These are phyloP conservation scores for Thymus mandschuricus DNA, from an alignment of 257 asterid genomes.

Conservation along the genomic window DNA sequence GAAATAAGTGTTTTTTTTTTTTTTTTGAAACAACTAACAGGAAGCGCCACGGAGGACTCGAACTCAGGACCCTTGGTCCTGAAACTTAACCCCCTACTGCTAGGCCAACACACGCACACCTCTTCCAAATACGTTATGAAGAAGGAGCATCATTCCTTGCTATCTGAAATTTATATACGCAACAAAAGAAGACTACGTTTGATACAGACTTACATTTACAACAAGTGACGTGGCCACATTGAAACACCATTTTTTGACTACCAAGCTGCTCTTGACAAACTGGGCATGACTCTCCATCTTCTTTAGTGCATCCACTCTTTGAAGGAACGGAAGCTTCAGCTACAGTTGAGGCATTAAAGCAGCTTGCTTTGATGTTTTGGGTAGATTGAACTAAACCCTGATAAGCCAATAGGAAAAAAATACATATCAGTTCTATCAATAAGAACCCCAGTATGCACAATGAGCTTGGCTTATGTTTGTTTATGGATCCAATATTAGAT, in stretches of 20 bases:
- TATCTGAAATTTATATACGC: constrained; percentile 2
- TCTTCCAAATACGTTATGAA: background rate
- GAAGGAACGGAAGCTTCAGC: constrained; percentile 40
- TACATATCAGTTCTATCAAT: constrained; percentile 16
- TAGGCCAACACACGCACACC: too few species aligned
- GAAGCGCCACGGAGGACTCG: too few species aligned
- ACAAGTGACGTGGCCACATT: constrained; percentile 92
- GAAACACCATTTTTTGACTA: constrained; percentile 93
- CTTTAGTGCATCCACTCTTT: constrained; percentile 40
- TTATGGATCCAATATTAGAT: constrained; percentile 3
- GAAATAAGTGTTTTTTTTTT: background rate
- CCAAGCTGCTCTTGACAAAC: constrained; percentile 92
- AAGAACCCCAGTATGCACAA: constrained; percentile 22
- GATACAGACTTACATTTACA: constrained; percentile 77
- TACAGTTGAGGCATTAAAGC: constrained; percentile 41
- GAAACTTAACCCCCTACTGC: too few species aligned
- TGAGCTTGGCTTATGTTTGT: constrained; percentile 6
- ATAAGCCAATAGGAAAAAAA: constrained; percentile 28
- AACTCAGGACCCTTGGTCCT: too few species aligned
- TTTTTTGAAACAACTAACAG: too few species aligned
- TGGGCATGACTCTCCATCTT: constrained; percentile 69
- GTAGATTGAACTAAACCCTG: constrained; percentile 88
- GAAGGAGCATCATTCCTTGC: constrained; percentile 20
- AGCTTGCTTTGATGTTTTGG: constrained; percentile 46
- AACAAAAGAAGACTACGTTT: constrained; percentile 23